phyloP scores from a whole-genome alignment of 805 yeast genomes.

The Metschnikowia similis region DNA sequence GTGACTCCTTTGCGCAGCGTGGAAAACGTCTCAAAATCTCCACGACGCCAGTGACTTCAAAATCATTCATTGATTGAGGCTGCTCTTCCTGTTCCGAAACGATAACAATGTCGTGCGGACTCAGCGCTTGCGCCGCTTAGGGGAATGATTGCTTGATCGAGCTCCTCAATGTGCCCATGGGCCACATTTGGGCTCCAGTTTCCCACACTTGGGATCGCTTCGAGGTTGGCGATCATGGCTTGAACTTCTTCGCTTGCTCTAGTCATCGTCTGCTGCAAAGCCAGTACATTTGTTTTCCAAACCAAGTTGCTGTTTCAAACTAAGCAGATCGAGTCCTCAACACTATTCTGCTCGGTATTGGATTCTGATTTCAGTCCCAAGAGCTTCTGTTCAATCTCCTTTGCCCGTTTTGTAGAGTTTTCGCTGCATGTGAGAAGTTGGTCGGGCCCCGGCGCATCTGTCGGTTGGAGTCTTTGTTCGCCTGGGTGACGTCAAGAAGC shows the following conservation, averaged over 20 bases:
- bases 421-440: neutral
- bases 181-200: neutral
- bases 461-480: neutral
- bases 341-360: neutral
- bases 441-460: neutral
- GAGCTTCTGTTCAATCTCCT: neutral
- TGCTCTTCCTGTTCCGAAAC: neutral
- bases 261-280: neutral
- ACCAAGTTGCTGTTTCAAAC: neutral
- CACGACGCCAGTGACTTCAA: too few relatives aligned
- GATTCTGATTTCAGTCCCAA: neutral
- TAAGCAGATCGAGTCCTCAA: neutral
- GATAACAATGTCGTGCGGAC: neutral
- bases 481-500: neutral
- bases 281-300: neutral
- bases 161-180: neutral
- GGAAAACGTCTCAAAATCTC: too few relatives aligned
- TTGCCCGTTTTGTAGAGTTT: neutral
- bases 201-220: neutral
- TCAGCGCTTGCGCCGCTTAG: neutral
- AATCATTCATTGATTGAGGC: neutral
- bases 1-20: too few relatives aligned
- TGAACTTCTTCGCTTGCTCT: neutral
- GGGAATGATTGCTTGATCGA: neutral
- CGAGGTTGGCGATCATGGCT: neutral